Evolutionary conservation across 169 alveolate species (phyloP), one percentile per base, ranked within the genome.

Genomic region (Eimeria sp.): DNA sequence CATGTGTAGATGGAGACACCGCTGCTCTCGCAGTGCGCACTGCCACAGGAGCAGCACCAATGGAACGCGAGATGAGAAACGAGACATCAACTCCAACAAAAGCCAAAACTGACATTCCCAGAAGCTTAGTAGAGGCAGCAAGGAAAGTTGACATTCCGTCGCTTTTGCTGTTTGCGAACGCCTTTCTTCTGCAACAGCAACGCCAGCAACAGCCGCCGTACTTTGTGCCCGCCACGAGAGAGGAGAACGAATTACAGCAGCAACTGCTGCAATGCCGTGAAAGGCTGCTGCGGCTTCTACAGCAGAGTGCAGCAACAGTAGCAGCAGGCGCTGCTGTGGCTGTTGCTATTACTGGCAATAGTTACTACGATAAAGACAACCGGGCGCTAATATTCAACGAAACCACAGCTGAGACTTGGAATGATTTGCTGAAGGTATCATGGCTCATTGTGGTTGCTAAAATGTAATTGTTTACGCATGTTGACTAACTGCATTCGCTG

Each of bases 251-350:
- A 40, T 43, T 58, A 80, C 93, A 86, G 45, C 47, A 4, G 80
- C 93, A 86, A 49, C 93, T 58, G 82, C 54, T 58, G 43, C 93
- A 61, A 49, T 63, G 76, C 70, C 93, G 82, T 34, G 82, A 57
- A n/a, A 61, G 45, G 14, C 80, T 86, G 93, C 75, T 58, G 80
- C 93, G 61, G 82, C 93, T 58, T 58, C 61, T 57, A 65, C 80
- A 86, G 40, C 75, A 61, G 20, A 82, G 90, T 5, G 70, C 72
- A 45, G 90, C 90, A 27, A 30, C 73, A 25, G 70, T 49, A 18
- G 90, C 90, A 49, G 90, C 90, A 22, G 90, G 72, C 22, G 90
- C 70, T 51, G 90, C 90, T 82, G 90, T 82, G 22, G 90, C 90
- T 82, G 90, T 73, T 3, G 90, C 90, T 22, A 45, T 82, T 10